Evolutionary conservation across 108 stramenopile species (phyloP).

Genomic region (Cyclotella kingstonii): DNA sequence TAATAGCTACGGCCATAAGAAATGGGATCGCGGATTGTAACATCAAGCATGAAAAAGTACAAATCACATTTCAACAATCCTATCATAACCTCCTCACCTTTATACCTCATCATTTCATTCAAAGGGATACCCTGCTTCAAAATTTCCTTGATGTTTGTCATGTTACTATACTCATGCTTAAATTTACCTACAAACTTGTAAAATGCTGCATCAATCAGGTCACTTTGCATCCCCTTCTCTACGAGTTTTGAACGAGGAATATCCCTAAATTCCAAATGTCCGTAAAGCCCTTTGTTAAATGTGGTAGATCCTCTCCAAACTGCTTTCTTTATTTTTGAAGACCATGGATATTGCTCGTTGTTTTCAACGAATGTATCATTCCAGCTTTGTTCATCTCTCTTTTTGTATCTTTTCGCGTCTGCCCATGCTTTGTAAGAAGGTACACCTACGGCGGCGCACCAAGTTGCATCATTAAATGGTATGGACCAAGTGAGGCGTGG

Average conservation of each 20-base stretch:
- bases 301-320: slow-evolving; percentile 52
- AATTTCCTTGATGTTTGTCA: not conserved
- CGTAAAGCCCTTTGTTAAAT: slow-evolving; percentile 34
- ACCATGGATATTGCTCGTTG: slow-evolving; percentile 29
- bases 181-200: slow-evolving; percentile 40
- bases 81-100: slow-evolving; percentile 19
- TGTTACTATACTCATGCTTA: slow-evolving; percentile 1
- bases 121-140: slow-evolving; percentile 32
- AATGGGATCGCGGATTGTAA: not conserved
- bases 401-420: not conserved
- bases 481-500: slow-evolving; percentile 43
- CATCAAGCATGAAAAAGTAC: not conserved
- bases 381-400: not conserved
- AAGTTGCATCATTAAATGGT: slow-evolving; percentile 12
- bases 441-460: slow-evolving; percentile 30
- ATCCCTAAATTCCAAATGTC: slow-evolving; percentile 18
- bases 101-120: slow-evolving; percentile 40
- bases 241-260: slow-evolving; percentile 36
- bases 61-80: not conserved
- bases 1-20: slow-evolving; percentile 25
- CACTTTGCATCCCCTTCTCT: slow-evolving; percentile 5
- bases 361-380: slow-evolving; percentile 2
- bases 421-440: slow-evolving; percentile 46
- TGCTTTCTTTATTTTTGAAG: slow-evolving; percentile 25
- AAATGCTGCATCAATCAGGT: slow-evolving; percentile 41